These are phyloP conservation scores for Cryptosporidium ubiquitum DNA, from an alignment of 169 alveolate species.

Conservation along the genomic window DNA sequence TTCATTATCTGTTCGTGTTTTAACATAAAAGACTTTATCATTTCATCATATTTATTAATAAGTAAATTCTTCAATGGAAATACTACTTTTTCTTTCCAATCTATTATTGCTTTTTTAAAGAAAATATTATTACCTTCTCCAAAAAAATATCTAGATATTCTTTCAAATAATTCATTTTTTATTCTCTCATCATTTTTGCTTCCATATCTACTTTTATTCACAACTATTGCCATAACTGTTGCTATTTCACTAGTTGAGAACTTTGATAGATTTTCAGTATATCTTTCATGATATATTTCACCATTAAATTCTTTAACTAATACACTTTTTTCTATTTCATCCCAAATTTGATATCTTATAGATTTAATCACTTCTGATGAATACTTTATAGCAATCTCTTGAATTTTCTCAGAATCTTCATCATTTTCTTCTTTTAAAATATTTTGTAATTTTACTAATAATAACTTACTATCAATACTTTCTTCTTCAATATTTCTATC, in stretches of 20 bases:
- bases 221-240: constrained; percentile 48
- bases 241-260: constrained; percentile 47
- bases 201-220: constrained; percentile 73
- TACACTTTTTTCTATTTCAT: constrained; percentile 24
- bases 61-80: constrained; percentile 24
- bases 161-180: constrained; percentile 38
- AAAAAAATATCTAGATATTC: constrained; percentile 32
- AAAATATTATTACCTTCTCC: constrained; percentile 17
- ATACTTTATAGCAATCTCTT: neutral
- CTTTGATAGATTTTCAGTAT: neutral
- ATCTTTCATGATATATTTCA: constrained; percentile 9
- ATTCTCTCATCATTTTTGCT: constrained; percentile 37
- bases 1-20: constrained; percentile 4
- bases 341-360: constrained; percentile 43
- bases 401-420: neutral
- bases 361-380: constrained; percentile 12
- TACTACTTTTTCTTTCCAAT: constrained; percentile 51
- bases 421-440: neutral
- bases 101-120: constrained; percentile 1
- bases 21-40: neutral
- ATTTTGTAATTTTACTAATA: neutral
- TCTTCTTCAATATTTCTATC: constrained; percentile 7
- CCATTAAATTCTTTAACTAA: constrained; percentile 8
- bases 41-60: constrained; percentile 5
- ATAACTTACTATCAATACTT: neutral